These are phyloP conservation scores for Stemphylium vesicarium DNA, from an alignment of 2,329 filamentous ascomycete species.

Conservation along the genomic window DNA sequence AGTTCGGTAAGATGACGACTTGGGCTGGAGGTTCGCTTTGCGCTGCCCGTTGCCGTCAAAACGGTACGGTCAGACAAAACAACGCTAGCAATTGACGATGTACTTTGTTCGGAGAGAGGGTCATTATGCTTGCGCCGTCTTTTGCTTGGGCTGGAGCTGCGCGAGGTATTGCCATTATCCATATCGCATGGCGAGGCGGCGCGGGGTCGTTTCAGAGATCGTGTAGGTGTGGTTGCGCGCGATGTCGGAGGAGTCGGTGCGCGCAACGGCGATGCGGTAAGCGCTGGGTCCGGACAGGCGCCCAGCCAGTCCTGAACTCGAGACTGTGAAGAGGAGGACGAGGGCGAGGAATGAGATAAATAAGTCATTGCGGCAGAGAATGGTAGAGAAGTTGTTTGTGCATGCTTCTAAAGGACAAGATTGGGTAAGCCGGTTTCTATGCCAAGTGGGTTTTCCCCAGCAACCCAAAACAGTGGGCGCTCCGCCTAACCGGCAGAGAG, in stretches of 20 bases:
- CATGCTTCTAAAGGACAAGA: too few species aligned
- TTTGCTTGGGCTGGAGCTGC: slow-evolving; percentile 8
- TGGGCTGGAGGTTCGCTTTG: slow-evolving; percentile 14
- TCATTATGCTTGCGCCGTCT: slow-evolving; percentile 7
- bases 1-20: slow-evolving; percentile 13
- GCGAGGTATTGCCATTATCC: slow-evolving; percentile 9
- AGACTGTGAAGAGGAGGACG: slow-evolving; percentile 1
- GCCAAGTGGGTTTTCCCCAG: too few species aligned
- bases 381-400: background rate
- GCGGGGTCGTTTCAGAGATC: slow-evolving; percentile 14
- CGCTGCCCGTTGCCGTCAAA: slow-evolving; percentile 4
- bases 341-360: background rate
- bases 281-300: slow-evolving; percentile 5
- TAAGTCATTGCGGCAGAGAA: slow-evolving; percentile 1
- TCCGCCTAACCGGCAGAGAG: too few species aligned
- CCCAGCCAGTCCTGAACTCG: slow-evolving; percentile 9
- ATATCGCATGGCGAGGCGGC: slow-evolving; percentile 13
- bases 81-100: background rate
- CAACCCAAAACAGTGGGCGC: too few species aligned
- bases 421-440: too few species aligned
- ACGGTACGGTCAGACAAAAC: slow-evolving; percentile 4
- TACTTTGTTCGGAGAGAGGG: background rate
- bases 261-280: slow-evolving; percentile 6
- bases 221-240: slow-evolving; percentile 11
- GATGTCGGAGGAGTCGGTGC: slow-evolving; percentile 14